A percentile compares a stretch with the other conserved stretches of the same genome.
These are phyloP conservation scores for Cyclocybe cylindracea DNA, from an alignment of 768 basidiomycete genomes.

Conservation along the genomic window DNA sequence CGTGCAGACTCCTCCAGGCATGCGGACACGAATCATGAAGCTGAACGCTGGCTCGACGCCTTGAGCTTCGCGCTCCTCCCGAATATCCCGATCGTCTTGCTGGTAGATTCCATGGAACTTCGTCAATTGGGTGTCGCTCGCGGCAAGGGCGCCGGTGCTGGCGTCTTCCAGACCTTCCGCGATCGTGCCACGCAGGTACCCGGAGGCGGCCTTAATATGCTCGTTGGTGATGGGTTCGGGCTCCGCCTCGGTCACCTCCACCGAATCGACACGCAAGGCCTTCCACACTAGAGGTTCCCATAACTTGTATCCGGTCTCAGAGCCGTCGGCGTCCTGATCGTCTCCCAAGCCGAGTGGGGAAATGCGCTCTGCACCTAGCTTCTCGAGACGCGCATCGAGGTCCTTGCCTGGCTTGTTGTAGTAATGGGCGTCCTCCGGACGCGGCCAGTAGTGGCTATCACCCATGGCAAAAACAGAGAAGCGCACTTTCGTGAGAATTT, in stretches of 20 bases:
- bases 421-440: constrained; percentile 94
- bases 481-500: constrained; percentile 62
- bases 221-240: constrained; percentile 98
- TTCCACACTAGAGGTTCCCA: constrained; percentile 97
- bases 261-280: constrained; percentile 84
- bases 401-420: constrained; percentile 98
- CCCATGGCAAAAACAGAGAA: constrained; percentile 93
- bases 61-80: constrained; percentile 90
- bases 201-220: constrained; percentile 96
- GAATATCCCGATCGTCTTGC: constrained; percentile 98
- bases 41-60: constrained; percentile 94
- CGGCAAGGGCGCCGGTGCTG: constrained; percentile 86
- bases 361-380: constrained; percentile 78
- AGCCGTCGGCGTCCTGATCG: constrained; percentile 96
- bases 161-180: constrained; percentile 85
- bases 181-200: constrained; percentile 94
- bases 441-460: constrained; percentile 99
- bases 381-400: constrained; percentile 75
- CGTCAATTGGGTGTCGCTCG: constrained; percentile 91
- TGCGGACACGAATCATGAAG: constrained; percentile 98
- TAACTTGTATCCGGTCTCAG: constrained; percentile 93
- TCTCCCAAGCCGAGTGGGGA: constrained; percentile 84
- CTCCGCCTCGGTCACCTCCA: constrained; percentile 90
- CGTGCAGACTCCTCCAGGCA: constrained; percentile 94
- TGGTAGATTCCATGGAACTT: constrained; percentile 98